phyloP scores from a whole-genome alignment of 73 alveolate species.

The Tetrahymena malaccensis region DNA sequence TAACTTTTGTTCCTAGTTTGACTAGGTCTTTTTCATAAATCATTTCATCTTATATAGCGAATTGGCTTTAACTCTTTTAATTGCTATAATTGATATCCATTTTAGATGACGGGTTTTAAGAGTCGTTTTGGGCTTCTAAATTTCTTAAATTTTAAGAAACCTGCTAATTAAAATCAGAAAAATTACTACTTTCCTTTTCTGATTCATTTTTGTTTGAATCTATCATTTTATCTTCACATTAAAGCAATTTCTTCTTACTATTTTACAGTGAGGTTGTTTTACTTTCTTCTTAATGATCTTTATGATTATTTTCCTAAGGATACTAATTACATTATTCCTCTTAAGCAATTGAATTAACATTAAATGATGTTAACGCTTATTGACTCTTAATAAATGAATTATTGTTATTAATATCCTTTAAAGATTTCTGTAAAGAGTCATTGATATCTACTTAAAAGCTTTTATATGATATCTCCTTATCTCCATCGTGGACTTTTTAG shows the following conservation, averaged over 20 bases:
- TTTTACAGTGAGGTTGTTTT: not conserved
- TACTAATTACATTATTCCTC: not conserved
- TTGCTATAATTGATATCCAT: not conserved
- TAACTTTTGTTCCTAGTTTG: not conserved
- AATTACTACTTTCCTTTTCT: not conserved
- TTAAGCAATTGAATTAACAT: too few species aligned
- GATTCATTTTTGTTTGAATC: too few species aligned
- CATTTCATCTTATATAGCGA: not conserved
- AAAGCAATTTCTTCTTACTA: not conserved
- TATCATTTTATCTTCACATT: not conserved
- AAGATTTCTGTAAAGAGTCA: not conserved
- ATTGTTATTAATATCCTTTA: not conserved
- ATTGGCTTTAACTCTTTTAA: not conserved
- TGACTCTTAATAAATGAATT: not conserved
- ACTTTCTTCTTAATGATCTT: not conserved
- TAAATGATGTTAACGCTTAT: not conserved
- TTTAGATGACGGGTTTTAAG: not conserved
- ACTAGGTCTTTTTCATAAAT: not conserved
- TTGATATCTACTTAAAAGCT: not conserved
- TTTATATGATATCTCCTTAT: not conserved
- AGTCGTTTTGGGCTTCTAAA: not conserved
- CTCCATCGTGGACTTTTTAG: not conserved
- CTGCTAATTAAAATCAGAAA: not conserved
- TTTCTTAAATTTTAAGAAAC: too few species aligned
- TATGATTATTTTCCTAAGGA: not conserved